Evolutionary conservation across 2,329 filamentous ascomycete species (phyloP).

Genomic region (Mycosphaerella arachidis): DNA sequence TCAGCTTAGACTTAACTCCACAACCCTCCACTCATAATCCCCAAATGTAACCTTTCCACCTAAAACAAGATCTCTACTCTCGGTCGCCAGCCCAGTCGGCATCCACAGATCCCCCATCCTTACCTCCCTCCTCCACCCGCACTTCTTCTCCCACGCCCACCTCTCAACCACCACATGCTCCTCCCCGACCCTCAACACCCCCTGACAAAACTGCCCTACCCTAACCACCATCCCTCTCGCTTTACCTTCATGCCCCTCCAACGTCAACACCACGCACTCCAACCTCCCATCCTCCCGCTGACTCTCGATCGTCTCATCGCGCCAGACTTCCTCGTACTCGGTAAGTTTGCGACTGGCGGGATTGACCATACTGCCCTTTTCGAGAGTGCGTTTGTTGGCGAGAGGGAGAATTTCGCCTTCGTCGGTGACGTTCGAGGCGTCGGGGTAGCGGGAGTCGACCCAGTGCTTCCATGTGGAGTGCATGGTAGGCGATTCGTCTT

Average conservation of each 20-base stretch:
- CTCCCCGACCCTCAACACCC: slow-evolving; percentile 46
- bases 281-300: slow-evolving; percentile 39
- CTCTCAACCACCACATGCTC: slow-evolving; percentile 47
- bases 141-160: slow-evolving; percentile 45
- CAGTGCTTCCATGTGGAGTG: slow-evolving; percentile 54
- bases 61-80: slow-evolving; percentile 27
- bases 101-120: slow-evolving; percentile 38
- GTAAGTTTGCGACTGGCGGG: slow-evolving; percentile 49
- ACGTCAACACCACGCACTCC: slow-evolving; percentile 39
- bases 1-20: slow-evolving; percentile 28
- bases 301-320: slow-evolving; percentile 36
- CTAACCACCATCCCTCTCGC: slow-evolving; percentile 51
- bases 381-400: slow-evolving; percentile 42
- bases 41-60: slow-evolving; percentile 32
- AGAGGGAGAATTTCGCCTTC: slow-evolving; percentile 54
- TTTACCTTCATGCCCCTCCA: slow-evolving; percentile 31
- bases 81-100: slow-evolving; percentile 38
- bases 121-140: slow-evolving; percentile 36
- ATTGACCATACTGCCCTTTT: slow-evolving; percentile 58
- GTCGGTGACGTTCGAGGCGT: slow-evolving; percentile 44
- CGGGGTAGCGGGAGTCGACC: slow-evolving; percentile 51
- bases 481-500: slow-evolving; percentile 3
- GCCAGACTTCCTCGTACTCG: slow-evolving; percentile 48
- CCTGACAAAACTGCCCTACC: slow-evolving; percentile 55
- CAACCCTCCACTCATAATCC: slow-evolving; percentile 37